Conservation (phyloP, 2,329 filamentous ascomycete species). For the Hysterium pulicare region DNA sequence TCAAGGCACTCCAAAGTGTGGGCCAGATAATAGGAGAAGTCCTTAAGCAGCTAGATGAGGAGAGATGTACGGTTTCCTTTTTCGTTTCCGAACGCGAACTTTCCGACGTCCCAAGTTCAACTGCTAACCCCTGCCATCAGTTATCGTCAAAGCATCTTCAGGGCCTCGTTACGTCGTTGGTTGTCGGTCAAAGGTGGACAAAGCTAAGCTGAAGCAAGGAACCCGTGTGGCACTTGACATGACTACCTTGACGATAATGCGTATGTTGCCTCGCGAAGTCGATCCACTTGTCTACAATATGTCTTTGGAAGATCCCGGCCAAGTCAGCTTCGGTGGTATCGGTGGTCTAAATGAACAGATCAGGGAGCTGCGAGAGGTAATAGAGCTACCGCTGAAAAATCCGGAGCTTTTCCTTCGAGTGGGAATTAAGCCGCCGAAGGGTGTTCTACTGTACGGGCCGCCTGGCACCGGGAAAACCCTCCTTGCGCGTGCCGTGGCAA, state of each 20-base stretch:
- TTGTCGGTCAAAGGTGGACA: conserved; percentile 97
- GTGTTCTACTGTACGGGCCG: conserved; percentile 91
- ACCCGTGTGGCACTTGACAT: conserved; percentile 97
- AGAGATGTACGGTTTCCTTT: conserved; percentile 71
- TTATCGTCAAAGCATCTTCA: conserved; percentile 97
- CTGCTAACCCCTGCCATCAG: conserved; percentile 47
- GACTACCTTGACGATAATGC: conserved; percentile 99
- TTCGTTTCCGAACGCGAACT: conserved; percentile 3
- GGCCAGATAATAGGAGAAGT: conserved; percentile 99
- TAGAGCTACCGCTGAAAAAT: conserved; percentile 97
- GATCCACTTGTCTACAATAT: conserved; percentile 99
- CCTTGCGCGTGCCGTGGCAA: conserved; percentile 89
- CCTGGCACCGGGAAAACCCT: conserved; percentile 97
- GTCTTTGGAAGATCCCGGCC: conserved; percentile 95
- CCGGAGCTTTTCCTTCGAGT: conserved; percentile 95
- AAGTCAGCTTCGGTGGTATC: conserved; percentile 96
- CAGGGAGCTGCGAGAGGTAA: conserved; percentile 92
- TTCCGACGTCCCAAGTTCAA: background rate
- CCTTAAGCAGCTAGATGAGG: conserved; percentile 96
- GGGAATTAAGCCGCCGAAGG: conserved; percentile 98
- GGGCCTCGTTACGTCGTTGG: conserved; percentile 97
- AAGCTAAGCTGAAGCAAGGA: conserved; percentile 94
- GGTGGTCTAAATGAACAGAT: conserved; percentile 98
- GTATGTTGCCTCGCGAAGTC: conserved; percentile 97
- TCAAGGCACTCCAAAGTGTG: conserved; percentile 98